These are phyloP conservation scores for Scheffersomyces ergatensis DNA, from an alignment of 805 yeast species.

Conservation along the genomic window DNA sequence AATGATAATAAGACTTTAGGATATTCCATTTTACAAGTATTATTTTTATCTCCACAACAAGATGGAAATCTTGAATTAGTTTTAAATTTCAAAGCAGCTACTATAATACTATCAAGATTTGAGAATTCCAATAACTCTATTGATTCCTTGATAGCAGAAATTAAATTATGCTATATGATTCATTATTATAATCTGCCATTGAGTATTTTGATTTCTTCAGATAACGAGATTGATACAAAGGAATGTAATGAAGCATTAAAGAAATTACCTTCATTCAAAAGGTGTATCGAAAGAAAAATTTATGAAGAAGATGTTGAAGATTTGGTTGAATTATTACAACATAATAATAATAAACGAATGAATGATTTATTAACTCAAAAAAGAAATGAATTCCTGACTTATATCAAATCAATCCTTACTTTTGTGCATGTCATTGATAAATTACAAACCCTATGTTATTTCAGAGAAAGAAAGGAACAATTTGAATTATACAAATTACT, in stretches of 20 bases:
- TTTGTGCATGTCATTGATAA: slow-evolving; percentile 20
- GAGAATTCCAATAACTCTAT: slow-evolving; percentile 39
- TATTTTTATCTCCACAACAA: slow-evolving; percentile 21
- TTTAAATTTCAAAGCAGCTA: slow-evolving; percentile 19
- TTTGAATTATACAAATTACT: slow-evolving; percentile 31
- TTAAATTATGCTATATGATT: slow-evolving; percentile 37
- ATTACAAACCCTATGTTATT: slow-evolving; percentile 9
- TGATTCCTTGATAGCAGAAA: slow-evolving; percentile 35
- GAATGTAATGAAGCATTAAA: slow-evolving; percentile 23
- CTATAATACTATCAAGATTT: slow-evolving; percentile 32
- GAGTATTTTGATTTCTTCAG: slow-evolving; percentile 18
- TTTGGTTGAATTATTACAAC: slow-evolving; percentile 3
- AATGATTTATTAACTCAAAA: slow-evolving; percentile 5
- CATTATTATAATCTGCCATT: slow-evolving; percentile 39
- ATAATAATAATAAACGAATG: slow-evolving; percentile 8
- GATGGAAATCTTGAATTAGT: slow-evolving; percentile 6
- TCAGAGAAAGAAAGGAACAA: slow-evolving; percentile 14
- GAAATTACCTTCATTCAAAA: slow-evolving; percentile 36
- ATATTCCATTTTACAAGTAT: slow-evolving; percentile 28
- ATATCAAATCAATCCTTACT: slow-evolving; percentile 15
- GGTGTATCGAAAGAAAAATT: slow-evolving; percentile 23
- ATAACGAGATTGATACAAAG: slow-evolving; percentile 7
- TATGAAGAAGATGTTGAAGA: slow-evolving; percentile 6
- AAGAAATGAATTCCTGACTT: neutral
- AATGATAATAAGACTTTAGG: slow-evolving; percentile 33